Base-by-base conservation (phyloP, 352 stramenopile genomes). In the Pythium grandisporangium region DNA sequence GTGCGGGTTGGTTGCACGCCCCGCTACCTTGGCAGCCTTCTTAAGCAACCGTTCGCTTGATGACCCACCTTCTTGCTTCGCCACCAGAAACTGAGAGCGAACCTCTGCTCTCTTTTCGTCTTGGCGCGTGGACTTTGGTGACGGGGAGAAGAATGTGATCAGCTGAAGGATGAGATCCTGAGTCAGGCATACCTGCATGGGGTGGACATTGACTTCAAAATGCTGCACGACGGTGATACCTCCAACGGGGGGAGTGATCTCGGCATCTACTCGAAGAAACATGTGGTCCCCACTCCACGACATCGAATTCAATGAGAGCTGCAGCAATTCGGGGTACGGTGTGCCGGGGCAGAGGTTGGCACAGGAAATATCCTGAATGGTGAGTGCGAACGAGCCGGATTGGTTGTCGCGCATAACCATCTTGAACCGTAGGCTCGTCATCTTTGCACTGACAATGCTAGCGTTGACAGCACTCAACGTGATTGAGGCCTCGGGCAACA, bases 151-250 rank as follows among this genome's bases (percentile, higher is more conserved):
- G 40, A 88, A 90, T 1, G 55, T 38, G 4, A 83, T 48, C 20
- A 90, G 47, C 33, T 89, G 76, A 14, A 85, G 48, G 23, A 93
- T 76, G 11, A 85, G 58, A 22, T 90, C 74, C 13, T 89, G 75
- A 2, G 79, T 87, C 33, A 93, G 59, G 40, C 75, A 90, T 23
- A 93, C 65, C 51, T 93, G 75, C n/a, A 93, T 66, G 4, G 80
- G 80, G 33, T 88, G 75, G 2, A 90, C 67, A 25, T 93, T 93
- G 22, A 93, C 52, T 53, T 91, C 77, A 50, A 91, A 89, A 61
- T 90, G 80, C 30, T 87, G 68, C 8, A 93, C 60, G 22, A 93
- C 43, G 14, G 66, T 79, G 25, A 78, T 71, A 1, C 57, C 69
- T 22, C 57, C 50, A 2, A 84, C 61, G 8, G 79, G 72, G 24